Conservation (phyloP, 192 early-diverging fungal genomes). For the Coemansia sp. region DNA sequence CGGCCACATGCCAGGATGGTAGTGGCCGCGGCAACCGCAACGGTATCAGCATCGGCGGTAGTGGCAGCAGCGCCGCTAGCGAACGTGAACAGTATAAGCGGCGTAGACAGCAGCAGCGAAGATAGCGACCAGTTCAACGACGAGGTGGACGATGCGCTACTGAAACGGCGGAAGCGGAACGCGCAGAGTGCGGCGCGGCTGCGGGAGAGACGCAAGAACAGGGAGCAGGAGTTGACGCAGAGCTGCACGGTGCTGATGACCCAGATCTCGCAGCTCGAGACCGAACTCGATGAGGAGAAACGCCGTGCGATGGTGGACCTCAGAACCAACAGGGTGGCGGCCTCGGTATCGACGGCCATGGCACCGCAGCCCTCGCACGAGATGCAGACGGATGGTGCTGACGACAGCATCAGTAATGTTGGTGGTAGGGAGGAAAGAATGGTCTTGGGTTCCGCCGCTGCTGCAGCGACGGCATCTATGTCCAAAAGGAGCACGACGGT, state of each 20-base stretch:
- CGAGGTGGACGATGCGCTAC: conserved; percentile 33
- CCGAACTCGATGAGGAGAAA: conserved; percentile 41
- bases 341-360: not conserved
- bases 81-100: not conserved
- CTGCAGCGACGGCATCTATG: not conserved
- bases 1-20: not conserved
- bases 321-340: not conserved
- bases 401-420: not conserved
- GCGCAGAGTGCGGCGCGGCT: conserved; percentile 52
- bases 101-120: not conserved
- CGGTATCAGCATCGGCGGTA: not conserved
- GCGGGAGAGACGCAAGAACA: conserved; percentile 50
- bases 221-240: conserved; percentile 35
- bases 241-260: conserved; percentile 36
- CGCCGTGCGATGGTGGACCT: conserved; percentile 22
- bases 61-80: not conserved
- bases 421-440: too few species aligned
- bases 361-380: not conserved
- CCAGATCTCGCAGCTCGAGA: conserved; percentile 38
- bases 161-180: conserved; percentile 51
- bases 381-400: not conserved
- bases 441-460: not conserved
- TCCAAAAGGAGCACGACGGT: not conserved
- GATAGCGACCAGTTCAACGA: conserved; percentile 7
- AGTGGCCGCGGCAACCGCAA: not conserved